Conservation (phyloP, 2,329 filamentous ascomycete genomes). For the Phaeophleospora eucalypticola region DNA sequence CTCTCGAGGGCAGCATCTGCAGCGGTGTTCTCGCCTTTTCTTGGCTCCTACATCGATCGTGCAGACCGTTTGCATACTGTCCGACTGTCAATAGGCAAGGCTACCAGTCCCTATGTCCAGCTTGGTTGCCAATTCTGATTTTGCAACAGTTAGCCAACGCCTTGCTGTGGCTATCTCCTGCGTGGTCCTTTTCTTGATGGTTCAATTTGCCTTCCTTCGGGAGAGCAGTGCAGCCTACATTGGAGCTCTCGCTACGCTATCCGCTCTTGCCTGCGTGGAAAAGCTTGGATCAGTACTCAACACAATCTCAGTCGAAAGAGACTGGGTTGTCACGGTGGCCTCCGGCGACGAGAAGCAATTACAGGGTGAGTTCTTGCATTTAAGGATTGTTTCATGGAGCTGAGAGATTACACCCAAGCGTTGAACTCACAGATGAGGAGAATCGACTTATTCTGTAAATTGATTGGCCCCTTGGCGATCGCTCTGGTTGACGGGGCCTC, state of each 20-base stretch:
- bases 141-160: constrained; percentile 24
- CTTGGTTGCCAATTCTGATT: constrained; percentile 5
- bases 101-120: neutral
- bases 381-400: neutral
- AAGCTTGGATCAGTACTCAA: constrained; percentile 64
- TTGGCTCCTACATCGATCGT: constrained; percentile 59
- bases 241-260: constrained; percentile 34
- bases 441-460: constrained; percentile 58
- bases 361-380: constrained; percentile 11
- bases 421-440: constrained; percentile 58
- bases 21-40: constrained; percentile 53
- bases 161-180: constrained; percentile 27
- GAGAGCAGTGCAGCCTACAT: constrained; percentile 5
- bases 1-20: constrained; percentile 56
- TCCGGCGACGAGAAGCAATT: constrained; percentile 34
- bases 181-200: constrained; percentile 14
- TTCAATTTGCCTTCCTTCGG: constrained; percentile 6
- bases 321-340: constrained; percentile 59
- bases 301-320: constrained; percentile 64
- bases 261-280: constrained; percentile 61
- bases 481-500: constrained; percentile 49
- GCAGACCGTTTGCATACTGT: constrained; percentile 40
- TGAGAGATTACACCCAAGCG: constrained; percentile 20
- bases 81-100: constrained; percentile 36
- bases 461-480: constrained; percentile 51